These are phyloP conservation scores for Moelleriella libera DNA, from an alignment of 2,329 filamentous ascomycete genomes.

Conservation along the genomic window DNA sequence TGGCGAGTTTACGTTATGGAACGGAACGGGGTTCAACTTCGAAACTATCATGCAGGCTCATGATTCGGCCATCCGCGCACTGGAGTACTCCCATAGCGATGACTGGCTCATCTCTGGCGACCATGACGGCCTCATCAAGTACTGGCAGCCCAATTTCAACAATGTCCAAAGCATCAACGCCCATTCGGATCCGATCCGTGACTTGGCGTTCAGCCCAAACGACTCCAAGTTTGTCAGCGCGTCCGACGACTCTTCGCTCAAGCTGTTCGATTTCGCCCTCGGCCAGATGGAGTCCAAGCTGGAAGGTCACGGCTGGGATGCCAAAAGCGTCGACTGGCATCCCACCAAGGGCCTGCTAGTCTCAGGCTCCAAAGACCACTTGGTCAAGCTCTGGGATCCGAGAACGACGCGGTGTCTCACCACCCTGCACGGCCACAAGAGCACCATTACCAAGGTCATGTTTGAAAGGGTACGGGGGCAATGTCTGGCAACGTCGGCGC, in stretches of 20 bases:
- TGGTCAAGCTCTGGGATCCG: conserved; percentile 98
- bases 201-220: conserved; percentile 84
- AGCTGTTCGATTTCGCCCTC: conserved; percentile 91
- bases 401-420: conserved; percentile 79
- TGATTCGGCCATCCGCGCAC: conserved; percentile 69
- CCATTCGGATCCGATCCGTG: conserved; percentile 78
- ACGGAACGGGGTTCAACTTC: conserved; percentile 97
- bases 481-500: conserved; percentile 80
- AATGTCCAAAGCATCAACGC: conserved; percentile 92
- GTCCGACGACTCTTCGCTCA: conserved; percentile 82
- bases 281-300: conserved; percentile 72
- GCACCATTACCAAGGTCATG: conserved; percentile 82
- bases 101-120: conserved; percentile 96
- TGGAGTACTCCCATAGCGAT: conserved; percentile 85
- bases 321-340: conserved; percentile 95
- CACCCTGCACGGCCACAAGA: conserved; percentile 92
- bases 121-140: conserved; percentile 90
- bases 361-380: conserved; percentile 92
- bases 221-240: conserved; percentile 95
- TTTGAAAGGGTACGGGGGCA: conserved; percentile 79
- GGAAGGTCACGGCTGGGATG: conserved; percentile 94
- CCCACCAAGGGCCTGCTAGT: conserved; percentile 86
- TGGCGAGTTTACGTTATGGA: conserved; percentile 97
- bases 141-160: conserved; percentile 99
- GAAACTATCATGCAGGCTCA: conserved; percentile 99